Evolutionary conservation across 257 asterid genomes (phyloP).

Genomic region (Coffea canephora): DNA sequence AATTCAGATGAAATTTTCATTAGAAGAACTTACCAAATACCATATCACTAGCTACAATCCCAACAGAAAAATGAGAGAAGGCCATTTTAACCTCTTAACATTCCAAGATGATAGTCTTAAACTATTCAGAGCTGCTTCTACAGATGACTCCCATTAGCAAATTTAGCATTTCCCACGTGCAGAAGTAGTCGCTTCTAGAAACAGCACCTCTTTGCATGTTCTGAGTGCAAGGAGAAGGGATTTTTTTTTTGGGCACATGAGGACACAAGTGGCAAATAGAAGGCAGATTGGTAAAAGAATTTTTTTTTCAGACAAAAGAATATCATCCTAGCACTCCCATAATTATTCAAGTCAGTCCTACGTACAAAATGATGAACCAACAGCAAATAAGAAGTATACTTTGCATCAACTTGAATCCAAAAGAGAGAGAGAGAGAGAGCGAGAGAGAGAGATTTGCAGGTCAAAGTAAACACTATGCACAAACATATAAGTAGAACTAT

Average conservation of each 20-base stretch:
- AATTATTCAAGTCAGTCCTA: too few species aligned
- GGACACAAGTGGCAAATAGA: neutral
- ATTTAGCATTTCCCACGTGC: neutral
- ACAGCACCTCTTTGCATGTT: neutral
- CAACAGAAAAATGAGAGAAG: neutral
- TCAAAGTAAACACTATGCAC: neutral
- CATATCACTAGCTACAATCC: neutral
- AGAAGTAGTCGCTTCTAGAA: neutral
- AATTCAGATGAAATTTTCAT: neutral
- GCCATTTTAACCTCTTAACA: neutral
- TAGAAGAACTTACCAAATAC: neutral
- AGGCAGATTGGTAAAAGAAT: neutral
- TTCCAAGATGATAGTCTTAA: neutral
- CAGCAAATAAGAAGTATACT: too few species aligned
- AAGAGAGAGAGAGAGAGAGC: neutral
- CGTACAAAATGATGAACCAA: too few species aligned
- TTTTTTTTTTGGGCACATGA: neutral
- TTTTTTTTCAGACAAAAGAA: too few species aligned
- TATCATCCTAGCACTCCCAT: too few species aligned
- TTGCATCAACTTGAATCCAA: neutral
- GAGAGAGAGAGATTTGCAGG: neutral
- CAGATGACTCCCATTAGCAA: neutral
- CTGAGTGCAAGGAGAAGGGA: neutral
- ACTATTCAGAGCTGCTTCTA: too few species aligned
- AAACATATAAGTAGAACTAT: neutral